A percentile compares a stretch with the other conserved stretches of the same genome.
Conservation (phyloP, 2,329 filamentous ascomycete genomes). For the Trichoderma simmonsii region DNA sequence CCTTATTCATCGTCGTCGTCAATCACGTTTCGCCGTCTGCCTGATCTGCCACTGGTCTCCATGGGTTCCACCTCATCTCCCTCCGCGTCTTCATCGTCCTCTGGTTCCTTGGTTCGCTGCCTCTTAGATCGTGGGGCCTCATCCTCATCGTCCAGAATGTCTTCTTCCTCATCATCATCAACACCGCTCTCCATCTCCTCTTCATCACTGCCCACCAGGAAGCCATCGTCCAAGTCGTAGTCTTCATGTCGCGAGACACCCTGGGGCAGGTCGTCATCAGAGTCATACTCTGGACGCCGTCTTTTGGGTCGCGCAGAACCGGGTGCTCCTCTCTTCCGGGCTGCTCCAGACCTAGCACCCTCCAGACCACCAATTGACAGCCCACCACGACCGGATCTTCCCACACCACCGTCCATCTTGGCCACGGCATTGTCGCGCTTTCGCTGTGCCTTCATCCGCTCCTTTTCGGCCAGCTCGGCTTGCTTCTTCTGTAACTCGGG, state of each 20-base stretch:
- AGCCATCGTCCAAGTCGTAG: constrained; percentile 77
- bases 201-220: constrained; percentile 72
- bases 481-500: constrained; percentile 72
- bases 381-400: constrained; percentile 50
- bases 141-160: constrained; percentile 52
- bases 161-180: constrained; percentile 64
- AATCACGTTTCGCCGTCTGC: constrained; percentile 53
- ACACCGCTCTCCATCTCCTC: constrained; percentile 61
- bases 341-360: constrained; percentile 48
- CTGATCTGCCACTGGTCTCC: constrained; percentile 41
- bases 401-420: constrained; percentile 58
- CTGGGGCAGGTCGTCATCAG: constrained; percentile 68
- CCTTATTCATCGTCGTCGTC: constrained; percentile 52
- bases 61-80: constrained; percentile 50
- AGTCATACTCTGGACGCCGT: constrained; percentile 65
- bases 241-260: constrained; percentile 64
- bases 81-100: constrained; percentile 53
- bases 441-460: constrained; percentile 64
- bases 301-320: constrained; percentile 51
- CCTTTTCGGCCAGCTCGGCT: constrained; percentile 72
- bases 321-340: constrained; percentile 52
- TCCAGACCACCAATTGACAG: constrained; percentile 70
- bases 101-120: constrained; percentile 49
- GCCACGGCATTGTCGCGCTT: constrained; percentile 65
- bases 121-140: constrained; percentile 48